Conservation (phyloP, 2,329 filamentous ascomycete species). For the Penicillium sp. region DNA sequence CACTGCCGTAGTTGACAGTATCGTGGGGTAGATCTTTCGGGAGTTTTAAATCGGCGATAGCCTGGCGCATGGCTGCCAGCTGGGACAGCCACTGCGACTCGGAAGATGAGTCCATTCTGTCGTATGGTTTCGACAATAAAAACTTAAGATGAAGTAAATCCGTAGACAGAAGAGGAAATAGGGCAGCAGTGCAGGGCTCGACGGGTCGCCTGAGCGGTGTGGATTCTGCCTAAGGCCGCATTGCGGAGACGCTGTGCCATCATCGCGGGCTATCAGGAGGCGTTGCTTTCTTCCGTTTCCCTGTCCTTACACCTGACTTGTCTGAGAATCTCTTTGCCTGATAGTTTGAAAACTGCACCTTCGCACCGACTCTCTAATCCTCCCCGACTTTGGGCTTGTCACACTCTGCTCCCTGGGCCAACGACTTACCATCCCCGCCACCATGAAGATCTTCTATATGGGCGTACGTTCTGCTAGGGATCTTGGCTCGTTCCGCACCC, state of each 20-base stretch:
- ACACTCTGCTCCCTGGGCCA: constrained; percentile 3
- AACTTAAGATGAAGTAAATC: not conserved
- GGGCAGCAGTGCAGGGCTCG: constrained; percentile 13
- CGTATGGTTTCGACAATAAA: not conserved
- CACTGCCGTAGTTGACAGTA: constrained; percentile 50
- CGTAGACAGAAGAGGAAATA: constrained; percentile 9
- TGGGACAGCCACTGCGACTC: constrained; percentile 79
- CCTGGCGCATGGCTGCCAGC: constrained; percentile 79
- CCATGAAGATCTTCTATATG: constrained; percentile 85
- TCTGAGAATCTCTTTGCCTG: constrained; percentile 1
- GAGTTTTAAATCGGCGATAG: constrained; percentile 70
- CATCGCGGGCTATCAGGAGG: constrained; percentile 15
- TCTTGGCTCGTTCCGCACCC: not conserved
- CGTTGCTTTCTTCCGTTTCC: not conserved
- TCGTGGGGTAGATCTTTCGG: constrained; percentile 49
- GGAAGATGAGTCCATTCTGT: constrained; percentile 27
- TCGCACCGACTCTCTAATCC: not conserved
- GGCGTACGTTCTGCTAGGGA: constrained; percentile 59
- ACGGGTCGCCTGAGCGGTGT: constrained; percentile 16
- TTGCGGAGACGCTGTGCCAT: constrained; percentile 15
- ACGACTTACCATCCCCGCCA: constrained; percentile 36
- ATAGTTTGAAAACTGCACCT: not conserved
- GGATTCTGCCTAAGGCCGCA: constrained; percentile 10
- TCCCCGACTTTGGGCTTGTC: not conserved
- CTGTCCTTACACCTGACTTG: constrained; percentile 1